Conservation (phyloP, 1,139 yeast species). For the Kluyveromyces sp. region DNA sequence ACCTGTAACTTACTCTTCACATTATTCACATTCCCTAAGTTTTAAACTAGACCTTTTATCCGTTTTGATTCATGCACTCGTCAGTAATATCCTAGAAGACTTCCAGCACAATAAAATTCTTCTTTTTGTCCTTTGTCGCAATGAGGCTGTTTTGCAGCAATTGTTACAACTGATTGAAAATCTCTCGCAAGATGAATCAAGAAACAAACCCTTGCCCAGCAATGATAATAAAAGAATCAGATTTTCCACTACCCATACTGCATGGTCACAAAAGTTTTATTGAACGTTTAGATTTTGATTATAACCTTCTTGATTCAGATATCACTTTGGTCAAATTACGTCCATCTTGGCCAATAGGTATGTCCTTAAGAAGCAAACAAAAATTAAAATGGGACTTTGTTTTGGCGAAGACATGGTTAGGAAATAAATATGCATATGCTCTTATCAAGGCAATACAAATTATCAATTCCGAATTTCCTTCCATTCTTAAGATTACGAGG, state of each 20-base stretch:
- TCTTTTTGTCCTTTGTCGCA: conserved; percentile 44
- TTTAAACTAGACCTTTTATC: conserved; percentile 54
- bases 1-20: not conserved
- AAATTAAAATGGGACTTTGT: conserved; percentile 48
- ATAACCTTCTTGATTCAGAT: conserved; percentile 12
- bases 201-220: conserved; percentile 8
- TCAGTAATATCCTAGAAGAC: conserved; percentile 42
- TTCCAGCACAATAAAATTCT: conserved; percentile 49
- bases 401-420: conserved; percentile 52
- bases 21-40: conserved; percentile 22
- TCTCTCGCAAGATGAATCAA: conserved; percentile 16
- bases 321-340: conserved; percentile 20
- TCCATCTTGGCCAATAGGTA: conserved; percentile 46
- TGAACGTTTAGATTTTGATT: conserved; percentile 19
- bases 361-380: conserved; percentile 53
- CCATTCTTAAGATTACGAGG: conserved; percentile 25
- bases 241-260: not conserved
- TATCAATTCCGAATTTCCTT: conserved; percentile 35
- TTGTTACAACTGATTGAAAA: conserved; percentile 23
- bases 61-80: conserved; percentile 45
- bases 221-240: not conserved
- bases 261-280: conserved; percentile 1
- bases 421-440: conserved; percentile 42
- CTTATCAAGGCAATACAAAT: conserved; percentile 39
- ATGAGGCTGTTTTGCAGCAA: conserved; percentile 30